A percentile compares a stretch with the other conserved stretches of the same genome.
Conservation (phyloP, 345 rosid species). For the Adansonia digitata region DNA sequence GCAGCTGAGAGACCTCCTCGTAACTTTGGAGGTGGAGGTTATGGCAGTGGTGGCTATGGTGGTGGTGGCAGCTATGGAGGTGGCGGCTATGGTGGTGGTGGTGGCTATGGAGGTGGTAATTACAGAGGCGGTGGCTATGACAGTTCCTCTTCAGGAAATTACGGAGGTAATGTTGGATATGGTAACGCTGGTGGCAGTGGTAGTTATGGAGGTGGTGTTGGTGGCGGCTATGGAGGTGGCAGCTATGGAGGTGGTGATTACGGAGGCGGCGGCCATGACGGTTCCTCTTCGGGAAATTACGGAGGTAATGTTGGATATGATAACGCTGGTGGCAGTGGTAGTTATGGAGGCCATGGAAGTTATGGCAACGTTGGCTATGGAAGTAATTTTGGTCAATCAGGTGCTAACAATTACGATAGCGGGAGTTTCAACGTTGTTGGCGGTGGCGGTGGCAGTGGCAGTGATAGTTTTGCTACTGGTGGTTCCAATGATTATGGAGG, state of each 20-base stretch:
- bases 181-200: no score
- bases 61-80: not conserved
- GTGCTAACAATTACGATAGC: conserved; percentile 8
- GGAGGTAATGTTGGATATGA: conserved; percentile 12
- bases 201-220: conserved; percentile 24
- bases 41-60: not conserved
- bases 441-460: conserved; percentile 10
- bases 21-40: conserved; percentile 31
- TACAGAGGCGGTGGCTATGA: conserved; percentile 21
- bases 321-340: conserved; percentile 8
- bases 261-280: conserved; percentile 23
- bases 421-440: conserved; percentile 24
- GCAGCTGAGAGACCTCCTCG: conserved; percentile 65
- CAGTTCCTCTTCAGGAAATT: conserved; percentile 19
- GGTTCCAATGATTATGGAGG: conserved; percentile 15
- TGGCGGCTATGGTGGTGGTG: not conserved
- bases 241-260: conserved; percentile 26
- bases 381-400: conserved; percentile 7
- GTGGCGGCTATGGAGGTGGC: conserved; percentile 25
- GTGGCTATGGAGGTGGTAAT: conserved; percentile 10
- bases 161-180: no score
- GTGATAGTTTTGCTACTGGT: conserved; percentile 4
- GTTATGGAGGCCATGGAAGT: conserved; percentile 20
- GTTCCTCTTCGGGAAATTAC: conserved; percentile 20
- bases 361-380: conserved; percentile 15